phyloP scores from a whole-genome alignment of 2,329 filamentous ascomycete species.

The Pleurostoma richardsiae region DNA sequence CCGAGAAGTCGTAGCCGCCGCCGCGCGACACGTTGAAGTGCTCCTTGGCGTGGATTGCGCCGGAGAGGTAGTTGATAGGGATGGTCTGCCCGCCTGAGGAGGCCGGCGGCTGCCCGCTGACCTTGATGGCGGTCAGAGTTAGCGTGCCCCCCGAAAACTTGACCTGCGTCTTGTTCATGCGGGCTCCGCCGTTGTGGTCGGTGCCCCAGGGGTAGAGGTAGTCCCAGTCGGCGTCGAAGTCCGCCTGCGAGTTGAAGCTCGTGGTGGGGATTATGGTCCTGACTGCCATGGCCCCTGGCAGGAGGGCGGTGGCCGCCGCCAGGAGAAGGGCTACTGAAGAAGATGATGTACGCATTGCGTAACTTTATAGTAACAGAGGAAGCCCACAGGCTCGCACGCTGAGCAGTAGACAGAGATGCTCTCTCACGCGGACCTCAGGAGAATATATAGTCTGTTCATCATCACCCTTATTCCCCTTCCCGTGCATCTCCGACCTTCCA shows the following conservation, averaged over 20 bases:
- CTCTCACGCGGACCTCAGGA: not conserved
- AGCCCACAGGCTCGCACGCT: too few species aligned
- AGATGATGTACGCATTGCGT: not conserved
- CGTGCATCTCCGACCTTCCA: too few species aligned
- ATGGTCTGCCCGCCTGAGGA: constrained; percentile 30
- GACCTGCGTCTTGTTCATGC: constrained; percentile 45
- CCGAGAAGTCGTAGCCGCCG: constrained; percentile 34
- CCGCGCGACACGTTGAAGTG: constrained; percentile 30
- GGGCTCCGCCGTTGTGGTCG: constrained; percentile 52
- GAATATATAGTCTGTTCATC: not conserved
- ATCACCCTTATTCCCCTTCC: not conserved
- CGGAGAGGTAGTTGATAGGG: constrained; percentile 47
- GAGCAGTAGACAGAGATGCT: too few species aligned
- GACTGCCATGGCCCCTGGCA: constrained; percentile 12
- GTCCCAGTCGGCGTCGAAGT: constrained; percentile 38
- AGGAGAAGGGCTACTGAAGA: not conserved
- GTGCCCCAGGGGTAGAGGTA: constrained; percentile 55
- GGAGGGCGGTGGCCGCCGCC: not conserved
- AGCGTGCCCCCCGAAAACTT: constrained; percentile 32
- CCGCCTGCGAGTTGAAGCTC: constrained; percentile 28
- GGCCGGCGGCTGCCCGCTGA: constrained; percentile 31
- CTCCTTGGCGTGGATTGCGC: constrained; percentile 33
- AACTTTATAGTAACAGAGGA: too few species aligned
- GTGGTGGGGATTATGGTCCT: constrained; percentile 31
- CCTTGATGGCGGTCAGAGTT: constrained; percentile 40